Conservation (phyloP, 345 rosid genomes). For the Odontarrhena argentea region DNA sequence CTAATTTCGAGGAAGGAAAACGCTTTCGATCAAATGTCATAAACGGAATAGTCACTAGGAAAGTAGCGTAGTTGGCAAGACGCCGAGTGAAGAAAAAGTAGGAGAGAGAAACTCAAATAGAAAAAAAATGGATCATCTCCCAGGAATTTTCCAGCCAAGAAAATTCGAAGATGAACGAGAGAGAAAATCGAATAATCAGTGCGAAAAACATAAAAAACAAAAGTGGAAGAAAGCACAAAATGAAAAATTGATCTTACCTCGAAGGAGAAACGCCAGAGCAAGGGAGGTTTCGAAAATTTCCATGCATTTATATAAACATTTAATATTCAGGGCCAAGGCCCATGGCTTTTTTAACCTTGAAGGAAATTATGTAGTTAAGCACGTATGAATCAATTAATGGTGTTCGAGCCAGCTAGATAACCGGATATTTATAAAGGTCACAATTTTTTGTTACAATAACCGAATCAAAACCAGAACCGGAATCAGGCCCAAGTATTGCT, state of each 20-base stretch:
- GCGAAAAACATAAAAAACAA: not conserved
- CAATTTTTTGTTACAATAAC: not conserved
- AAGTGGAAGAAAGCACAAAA: not conserved
- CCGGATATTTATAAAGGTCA: not conserved
- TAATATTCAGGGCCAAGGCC: not conserved
- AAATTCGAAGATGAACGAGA: conserved; percentile 15
- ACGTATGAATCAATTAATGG: not conserved
- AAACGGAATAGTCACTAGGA: conserved; percentile 13
- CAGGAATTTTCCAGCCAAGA: not conserved
- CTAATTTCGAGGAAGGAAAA: conserved; percentile 20
- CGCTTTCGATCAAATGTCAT: conserved; percentile 22
- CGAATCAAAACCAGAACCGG: conserved; percentile 17
- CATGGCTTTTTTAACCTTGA: conserved; percentile 21
- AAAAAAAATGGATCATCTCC: not conserved
- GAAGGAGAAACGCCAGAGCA: conserved; percentile 39
- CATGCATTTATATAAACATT: conserved; percentile 38
- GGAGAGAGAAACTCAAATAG: conserved; percentile 30
- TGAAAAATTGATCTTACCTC: conserved; percentile 35
- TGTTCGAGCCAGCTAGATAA: not conserved
- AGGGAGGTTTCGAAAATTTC: conserved; percentile 31
- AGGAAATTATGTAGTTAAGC: not conserved
- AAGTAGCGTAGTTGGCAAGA: conserved; percentile 41
- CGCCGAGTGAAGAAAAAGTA: conserved; percentile 32
- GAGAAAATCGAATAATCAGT: conserved; percentile 6
- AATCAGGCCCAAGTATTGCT: not conserved